Evolutionary conservation across 257 asterid species (phyloP).

Genomic region (Solanum pinnatisectum): DNA sequence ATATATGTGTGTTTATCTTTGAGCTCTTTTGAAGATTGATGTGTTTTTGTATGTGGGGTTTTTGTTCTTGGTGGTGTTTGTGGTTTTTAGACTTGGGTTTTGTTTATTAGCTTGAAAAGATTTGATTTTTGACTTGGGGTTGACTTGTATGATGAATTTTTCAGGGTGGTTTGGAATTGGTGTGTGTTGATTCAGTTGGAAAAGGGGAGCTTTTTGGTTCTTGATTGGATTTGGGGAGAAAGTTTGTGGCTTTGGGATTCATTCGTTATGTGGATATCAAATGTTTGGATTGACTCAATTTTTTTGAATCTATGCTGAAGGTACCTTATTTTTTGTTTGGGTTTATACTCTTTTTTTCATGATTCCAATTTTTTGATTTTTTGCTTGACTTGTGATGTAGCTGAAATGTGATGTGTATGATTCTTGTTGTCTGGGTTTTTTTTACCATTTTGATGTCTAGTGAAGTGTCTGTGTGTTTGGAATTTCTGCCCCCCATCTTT

Average conservation of each 20-base stretch:
- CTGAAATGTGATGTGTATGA: background rate
- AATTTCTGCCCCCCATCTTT: background rate
- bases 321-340: background rate
- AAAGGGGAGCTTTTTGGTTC: conserved; percentile 5
- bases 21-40: background rate
- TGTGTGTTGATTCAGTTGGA: background rate
- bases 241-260: conserved; percentile 4
- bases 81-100: background rate
- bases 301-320: conserved; percentile 3
- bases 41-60: background rate
- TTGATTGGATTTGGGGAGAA: background rate
- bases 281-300: background rate
- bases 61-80: background rate
- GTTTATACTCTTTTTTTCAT: background rate
- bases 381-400: background rate
- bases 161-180: background rate
- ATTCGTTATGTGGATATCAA: background rate
- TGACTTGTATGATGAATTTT: conserved; percentile 2
- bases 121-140: conserved; percentile 1
- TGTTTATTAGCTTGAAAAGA: background rate
- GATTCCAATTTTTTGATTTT: background rate
- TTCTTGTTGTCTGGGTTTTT: background rate
- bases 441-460: background rate
- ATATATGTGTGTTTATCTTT: background rate
- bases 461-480: background rate